A percentile compares a stretch with the other conserved stretches of the same genome.
Evolutionary conservation across 352 stramenopile genomes (phyloP).

Genomic region (Phytophthora fragariaefolia): DNA sequence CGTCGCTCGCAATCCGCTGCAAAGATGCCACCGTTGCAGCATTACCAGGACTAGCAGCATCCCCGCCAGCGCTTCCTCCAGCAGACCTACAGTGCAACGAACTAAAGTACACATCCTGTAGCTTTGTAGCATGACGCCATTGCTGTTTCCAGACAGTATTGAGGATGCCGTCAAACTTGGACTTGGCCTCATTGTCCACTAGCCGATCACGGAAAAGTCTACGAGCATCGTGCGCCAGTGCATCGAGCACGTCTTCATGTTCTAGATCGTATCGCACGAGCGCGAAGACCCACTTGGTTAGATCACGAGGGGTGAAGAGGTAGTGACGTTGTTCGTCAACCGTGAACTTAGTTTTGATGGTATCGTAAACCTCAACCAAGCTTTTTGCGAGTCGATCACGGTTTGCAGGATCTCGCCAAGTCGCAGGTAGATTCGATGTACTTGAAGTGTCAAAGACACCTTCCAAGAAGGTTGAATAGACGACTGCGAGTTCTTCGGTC

Average conservation of each 20-base stretch:
- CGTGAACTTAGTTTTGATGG: conserved; percentile 90
- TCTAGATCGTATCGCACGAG: conserved; percentile 92
- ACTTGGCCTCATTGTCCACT: conserved; percentile 76
- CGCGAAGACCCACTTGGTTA: conserved; percentile 92
- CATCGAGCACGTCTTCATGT: conserved; percentile 89
- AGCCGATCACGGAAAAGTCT: conserved; percentile 92
- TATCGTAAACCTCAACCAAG: conserved; percentile 93
- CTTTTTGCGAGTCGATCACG: conserved; percentile 85
- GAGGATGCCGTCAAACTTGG: conserved; percentile 89
- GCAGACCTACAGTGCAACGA: conserved; percentile 63
- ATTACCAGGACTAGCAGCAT: conserved; percentile 17
- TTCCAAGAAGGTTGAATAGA: conserved; percentile 93
- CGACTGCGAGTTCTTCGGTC: conserved; percentile 85
- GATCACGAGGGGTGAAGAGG: conserved; percentile 93
- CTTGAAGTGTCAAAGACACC: conserved; percentile 62
- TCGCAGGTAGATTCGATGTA: conserved; percentile 44
- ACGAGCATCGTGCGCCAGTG: conserved; percentile 90
- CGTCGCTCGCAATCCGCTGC: conserved; percentile 70
- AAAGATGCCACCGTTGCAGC: conserved; percentile 41
- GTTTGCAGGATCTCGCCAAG: conserved; percentile 62
- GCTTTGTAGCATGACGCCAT: conserved; percentile 78
- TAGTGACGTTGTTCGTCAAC: conserved; percentile 96
- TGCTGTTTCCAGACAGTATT: conserved; percentile 86
- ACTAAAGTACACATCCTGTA: conserved; percentile 89
- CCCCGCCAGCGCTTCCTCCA: conserved; percentile 30